A percentile compares a stretch with the other conserved stretches of the same genome.
Evolutionary conservation across 352 stramenopile genomes (phyloP).

Genomic region (Globisporangium radiosum): DNA sequence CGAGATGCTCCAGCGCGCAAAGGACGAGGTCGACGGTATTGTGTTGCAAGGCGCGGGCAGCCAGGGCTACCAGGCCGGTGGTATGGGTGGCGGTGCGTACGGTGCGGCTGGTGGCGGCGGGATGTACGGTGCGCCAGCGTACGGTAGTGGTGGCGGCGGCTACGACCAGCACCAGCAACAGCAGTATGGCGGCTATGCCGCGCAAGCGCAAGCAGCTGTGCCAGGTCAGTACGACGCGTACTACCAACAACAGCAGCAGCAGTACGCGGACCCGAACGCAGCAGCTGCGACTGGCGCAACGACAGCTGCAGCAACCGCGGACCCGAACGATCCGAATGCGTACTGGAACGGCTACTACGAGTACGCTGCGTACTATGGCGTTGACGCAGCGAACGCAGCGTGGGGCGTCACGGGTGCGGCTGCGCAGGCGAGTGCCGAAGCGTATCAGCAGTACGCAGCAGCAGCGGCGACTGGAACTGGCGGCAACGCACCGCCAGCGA

Average conservation of each 20-base stretch:
- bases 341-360: constrained; percentile 90
- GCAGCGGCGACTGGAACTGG: constrained; percentile 20
- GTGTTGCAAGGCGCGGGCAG: constrained; percentile 62
- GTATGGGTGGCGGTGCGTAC: constrained; percentile 15
- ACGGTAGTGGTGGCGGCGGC: constrained; percentile 31
- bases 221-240: constrained; percentile 54
- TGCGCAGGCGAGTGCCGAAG: constrained; percentile 56
- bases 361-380: constrained; percentile 84
- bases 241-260: constrained; percentile 61
- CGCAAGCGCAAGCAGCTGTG: constrained; percentile 23
- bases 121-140: constrained; percentile 14
- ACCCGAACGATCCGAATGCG: constrained; percentile 83
- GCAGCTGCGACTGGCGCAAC: constrained; percentile 11
- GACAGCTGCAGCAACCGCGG: constrained; percentile 26
- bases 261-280: constrained; percentile 4
- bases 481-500: constrained; percentile 6
- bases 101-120: constrained; percentile 7
- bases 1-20: constrained; percentile 53
- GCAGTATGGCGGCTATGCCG: constrained; percentile 30
- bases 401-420: constrained; percentile 80
- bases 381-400: constrained; percentile 76
- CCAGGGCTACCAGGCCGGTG: constrained; percentile 18
- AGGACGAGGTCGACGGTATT: constrained; percentile 78
- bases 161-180: constrained; percentile 30
- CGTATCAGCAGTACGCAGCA: constrained; percentile 71